Evolutionary conservation across 2,329 filamentous ascomycete species (phyloP).

Genomic region (Bisporella sp.): DNA sequence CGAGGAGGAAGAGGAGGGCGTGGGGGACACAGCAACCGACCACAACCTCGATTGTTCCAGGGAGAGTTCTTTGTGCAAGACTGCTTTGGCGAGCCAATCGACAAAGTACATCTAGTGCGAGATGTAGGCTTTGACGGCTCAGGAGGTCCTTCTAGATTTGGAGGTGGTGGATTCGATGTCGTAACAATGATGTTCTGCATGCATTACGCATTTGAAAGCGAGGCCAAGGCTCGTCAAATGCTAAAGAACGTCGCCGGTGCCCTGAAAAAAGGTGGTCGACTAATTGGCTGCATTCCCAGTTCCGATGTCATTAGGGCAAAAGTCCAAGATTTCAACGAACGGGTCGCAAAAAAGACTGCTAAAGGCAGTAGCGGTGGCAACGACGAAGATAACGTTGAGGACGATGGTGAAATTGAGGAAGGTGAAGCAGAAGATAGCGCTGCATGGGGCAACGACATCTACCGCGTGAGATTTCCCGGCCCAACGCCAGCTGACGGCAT

Average conservation of each 20-base stretch:
- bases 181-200: constrained; percentile 99
- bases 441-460: constrained; percentile 91
- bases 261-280: constrained; percentile 87
- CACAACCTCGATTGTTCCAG: constrained; percentile 61
- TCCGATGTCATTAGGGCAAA: constrained; percentile 79
- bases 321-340: constrained; percentile 70
- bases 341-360: constrained; percentile 33
- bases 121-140: constrained; percentile 76
- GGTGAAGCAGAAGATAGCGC: constrained; percentile 57
- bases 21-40: constrained; percentile 39
- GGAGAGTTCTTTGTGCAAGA: constrained; percentile 87
- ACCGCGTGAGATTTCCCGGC: constrained; percentile 81
- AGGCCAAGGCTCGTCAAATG: constrained; percentile 87
- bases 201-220: constrained; percentile 95
- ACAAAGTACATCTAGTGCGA: constrained; percentile 71
- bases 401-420: constrained; percentile 46
- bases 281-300: constrained; percentile 95
- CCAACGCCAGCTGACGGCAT: constrained; percentile 78
- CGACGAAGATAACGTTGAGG: constrained; percentile 21
- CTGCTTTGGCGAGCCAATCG: constrained; percentile 81
- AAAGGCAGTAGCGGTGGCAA: constrained; percentile 26
- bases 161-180: constrained; percentile 82
- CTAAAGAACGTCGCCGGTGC: constrained; percentile 84
- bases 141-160: constrained; percentile 59
- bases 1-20: constrained; percentile 46